Evolutionary conservation across 2,329 filamentous ascomycete genomes (phyloP), one percentile per base, ranked within the genome.

Genomic region (Mariannaea elegans): DNA sequence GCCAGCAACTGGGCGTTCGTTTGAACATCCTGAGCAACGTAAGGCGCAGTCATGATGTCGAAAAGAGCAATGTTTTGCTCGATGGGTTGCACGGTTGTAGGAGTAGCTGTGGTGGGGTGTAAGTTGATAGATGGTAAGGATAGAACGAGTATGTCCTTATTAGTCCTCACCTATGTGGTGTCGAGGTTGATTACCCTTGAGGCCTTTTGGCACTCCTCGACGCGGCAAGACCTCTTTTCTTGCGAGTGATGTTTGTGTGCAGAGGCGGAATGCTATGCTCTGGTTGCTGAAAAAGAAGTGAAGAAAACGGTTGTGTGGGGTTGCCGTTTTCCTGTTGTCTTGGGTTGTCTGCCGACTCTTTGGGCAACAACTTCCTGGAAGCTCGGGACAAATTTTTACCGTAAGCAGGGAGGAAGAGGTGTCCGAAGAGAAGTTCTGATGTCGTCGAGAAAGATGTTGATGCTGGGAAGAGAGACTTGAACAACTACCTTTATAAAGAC

Each of bases 1-100:
- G 81, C 80, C 18, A 96, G 76, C 69, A 98, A 84, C 51, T 83
- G 79, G 3, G 85, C 79, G 56, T 95, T 84, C 69, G 91, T 84
- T 46, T 88, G 81, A 9, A 82, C 80, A 72, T 97, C 86, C 77
- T 97, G 94, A 4, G 84, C 75, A 62, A 81, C 77, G 73, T 88
- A 90, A 2, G 91, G 92, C 21, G 83, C 65, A 53, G 68, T 65
- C 75, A 77, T 76, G n/a, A 31, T 63, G 55, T 19, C 24, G 18
- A 48, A n/a, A 10, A 24, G 16, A 4, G 23, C 23, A 19, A 8
- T 19, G 27, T 18, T 24, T n/a, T 34, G 34, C n/a, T 29, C 32
- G 3, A 8, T 23, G 32, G 16, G 23, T 42, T 36, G 6, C 32
- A 36, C 12, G 13, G 32, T 24, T 41, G 47, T n/a, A 34, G 6